These are phyloP conservation scores for Didymella glomerata DNA, from an alignment of 2,329 filamentous ascomycete species.

Conservation along the genomic window DNA sequence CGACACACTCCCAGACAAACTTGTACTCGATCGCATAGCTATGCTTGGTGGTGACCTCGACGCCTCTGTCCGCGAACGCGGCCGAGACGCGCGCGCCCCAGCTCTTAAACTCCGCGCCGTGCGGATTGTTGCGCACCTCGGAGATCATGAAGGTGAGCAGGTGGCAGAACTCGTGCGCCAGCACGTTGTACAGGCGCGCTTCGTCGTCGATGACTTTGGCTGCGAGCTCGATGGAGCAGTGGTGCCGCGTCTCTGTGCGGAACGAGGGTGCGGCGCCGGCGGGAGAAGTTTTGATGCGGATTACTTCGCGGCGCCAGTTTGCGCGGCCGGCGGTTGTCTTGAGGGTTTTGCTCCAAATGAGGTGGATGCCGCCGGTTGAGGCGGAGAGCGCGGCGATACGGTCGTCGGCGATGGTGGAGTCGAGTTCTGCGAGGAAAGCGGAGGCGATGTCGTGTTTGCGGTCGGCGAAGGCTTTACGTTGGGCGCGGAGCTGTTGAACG, in stretches of 20 bases:
- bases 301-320: slow-evolving; percentile 59
- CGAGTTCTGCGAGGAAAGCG: slow-evolving; percentile 73
- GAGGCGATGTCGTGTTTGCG: slow-evolving; percentile 70
- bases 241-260: slow-evolving; percentile 58
- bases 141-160: slow-evolving; percentile 90
- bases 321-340: slow-evolving; percentile 76
- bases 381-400: slow-evolving; percentile 66
- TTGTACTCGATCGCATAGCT: slow-evolving; percentile 90
- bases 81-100: slow-evolving; percentile 66
- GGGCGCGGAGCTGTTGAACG: slow-evolving; percentile 37
- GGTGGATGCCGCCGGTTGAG: slow-evolving; percentile 72
- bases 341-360: slow-evolving; percentile 80
- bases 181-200: slow-evolving; percentile 80
- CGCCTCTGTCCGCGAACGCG: slow-evolving; percentile 67
- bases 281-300: slow-evolving; percentile 45
- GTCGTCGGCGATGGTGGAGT: slow-evolving; percentile 68
- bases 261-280: slow-evolving; percentile 27
- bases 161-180: slow-evolving; percentile 98
- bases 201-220: slow-evolving; percentile 83
- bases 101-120: slow-evolving; percentile 82
- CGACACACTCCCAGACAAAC: slow-evolving; percentile 82
- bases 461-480: slow-evolving; percentile 66
- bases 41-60: slow-evolving; percentile 89
- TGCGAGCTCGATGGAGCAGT: slow-evolving; percentile 85
- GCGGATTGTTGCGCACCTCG: slow-evolving; percentile 76